Evolutionary conservation across 768 basidiomycete genomes (phyloP), one percentile per base, ranked within the genome.

Genomic region (Rhizopogon vulgaris): DNA sequence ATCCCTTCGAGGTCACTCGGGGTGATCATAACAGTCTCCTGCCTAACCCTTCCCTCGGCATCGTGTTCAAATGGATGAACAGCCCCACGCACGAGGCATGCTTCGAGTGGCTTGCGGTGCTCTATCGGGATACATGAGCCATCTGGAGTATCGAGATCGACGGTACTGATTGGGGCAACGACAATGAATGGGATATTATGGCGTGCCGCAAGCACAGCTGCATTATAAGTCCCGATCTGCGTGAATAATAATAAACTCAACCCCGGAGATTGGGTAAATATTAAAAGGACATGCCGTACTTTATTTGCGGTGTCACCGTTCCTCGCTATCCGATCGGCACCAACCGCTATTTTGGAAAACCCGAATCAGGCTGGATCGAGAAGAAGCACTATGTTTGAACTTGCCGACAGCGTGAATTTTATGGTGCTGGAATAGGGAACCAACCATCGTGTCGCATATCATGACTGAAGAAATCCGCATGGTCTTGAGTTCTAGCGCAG

Each of bases 301-400:
- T 98, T 98, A 77, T 98, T 98, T 14, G 95, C 95, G 1, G 95
- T 97, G 71, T 97, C 95, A 4, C 95, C 95, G 61, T 98, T 97
- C 64, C 73, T 79, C 2, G 92, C 90, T 58, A 98, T 84, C 53
- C 93, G 75, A 64, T 94, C 92, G 14, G 92, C 90, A 37, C 92
- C 91, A 36, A 94, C 92, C 49, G 76, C 90, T 88, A 34, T 4
- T 11, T 50, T 40, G 14, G 34, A 49, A 11, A 37, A 24, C 24
- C 48, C 24, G 30, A 45, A 25, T 17, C 50, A 38, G 17, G 7
- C 7, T 24, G 34, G 43, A n/a, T 15, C 12, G 3, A 28, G 34
- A 15, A 15, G 15, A 6, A 36, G 9, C 1, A 25, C 11, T 10
- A 22, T 18, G 28, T 14, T 36, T 9, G 39, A 18, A 41, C 42